phyloP scores from a whole-genome alignment of 2,329 filamentous ascomycete genomes.

The Dryadomyces quercivorus region DNA sequence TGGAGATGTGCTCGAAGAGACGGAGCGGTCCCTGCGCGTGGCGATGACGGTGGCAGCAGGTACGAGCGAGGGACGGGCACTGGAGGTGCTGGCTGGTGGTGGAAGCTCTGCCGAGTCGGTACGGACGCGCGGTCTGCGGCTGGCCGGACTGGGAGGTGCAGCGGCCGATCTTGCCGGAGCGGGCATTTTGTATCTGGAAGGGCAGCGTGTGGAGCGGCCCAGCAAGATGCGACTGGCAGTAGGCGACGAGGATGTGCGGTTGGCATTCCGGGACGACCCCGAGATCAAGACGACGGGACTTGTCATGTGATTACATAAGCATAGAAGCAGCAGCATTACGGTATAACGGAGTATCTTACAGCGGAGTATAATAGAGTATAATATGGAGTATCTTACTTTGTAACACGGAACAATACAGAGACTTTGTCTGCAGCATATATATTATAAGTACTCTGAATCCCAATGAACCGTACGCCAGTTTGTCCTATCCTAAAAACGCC shows the following conservation, averaged over 20 bases:
- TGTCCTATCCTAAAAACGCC: constrained; percentile 49
- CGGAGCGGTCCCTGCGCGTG: constrained; percentile 53
- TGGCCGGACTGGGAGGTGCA: constrained; percentile 36
- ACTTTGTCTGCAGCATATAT: not conserved
- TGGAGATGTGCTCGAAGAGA: constrained; percentile 82
- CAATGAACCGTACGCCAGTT: not conserved
- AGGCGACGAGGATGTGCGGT: constrained; percentile 79
- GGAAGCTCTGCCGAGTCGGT: constrained; percentile 2
- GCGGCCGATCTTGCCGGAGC: constrained; percentile 77
- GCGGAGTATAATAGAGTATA: not conserved
- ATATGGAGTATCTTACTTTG: too few relatives aligned
- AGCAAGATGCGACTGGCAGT: constrained; percentile 79
- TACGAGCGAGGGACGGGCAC: constrained; percentile 34
- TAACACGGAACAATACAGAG: too few relatives aligned
- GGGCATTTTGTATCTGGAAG: constrained; percentile 77
- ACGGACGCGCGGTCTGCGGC: constrained; percentile 14
- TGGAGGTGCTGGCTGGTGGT: constrained; percentile 26
- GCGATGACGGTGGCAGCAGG: constrained; percentile 30
- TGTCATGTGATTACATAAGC: constrained; percentile 11
- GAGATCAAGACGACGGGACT: constrained; percentile 75
- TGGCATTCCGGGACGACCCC: constrained; percentile 77
- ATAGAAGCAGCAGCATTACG: not conserved
- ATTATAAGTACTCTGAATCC: not conserved
- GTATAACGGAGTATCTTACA: too few relatives aligned
- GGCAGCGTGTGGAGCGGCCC: constrained; percentile 67